Conservation (phyloP, 805 yeast species). For the Naumovozyma baii region DNA sequence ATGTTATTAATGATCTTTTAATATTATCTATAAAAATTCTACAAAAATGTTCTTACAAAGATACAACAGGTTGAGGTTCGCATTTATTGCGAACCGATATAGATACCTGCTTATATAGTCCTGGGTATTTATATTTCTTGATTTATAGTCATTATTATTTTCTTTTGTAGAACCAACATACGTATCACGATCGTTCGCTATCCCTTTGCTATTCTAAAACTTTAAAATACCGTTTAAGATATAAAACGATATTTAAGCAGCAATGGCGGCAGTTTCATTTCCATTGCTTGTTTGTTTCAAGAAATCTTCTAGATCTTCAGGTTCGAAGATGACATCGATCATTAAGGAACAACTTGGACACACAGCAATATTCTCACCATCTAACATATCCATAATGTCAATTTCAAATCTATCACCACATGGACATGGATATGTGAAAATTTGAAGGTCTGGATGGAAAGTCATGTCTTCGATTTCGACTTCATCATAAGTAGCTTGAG, state of each 20-base stretch:
- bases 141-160: too few species aligned
- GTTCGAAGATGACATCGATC: constrained; percentile 85
- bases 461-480: constrained; percentile 96
- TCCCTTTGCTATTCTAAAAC: too few species aligned
- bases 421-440: constrained; percentile 93
- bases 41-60: not conserved
- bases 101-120: too few species aligned
- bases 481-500: constrained; percentile 67
- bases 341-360: constrained; percentile 93
- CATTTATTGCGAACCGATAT: too few species aligned
- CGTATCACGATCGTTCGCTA: too few species aligned
- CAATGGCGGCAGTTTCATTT: not conserved
- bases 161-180: too few species aligned
- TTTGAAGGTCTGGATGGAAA: constrained; percentile 70
- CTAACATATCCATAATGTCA: constrained; percentile 69
- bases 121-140: too few species aligned
- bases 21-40: too few species aligned
- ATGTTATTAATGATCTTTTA: too few species aligned
- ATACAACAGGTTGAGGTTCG: too few species aligned
- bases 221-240: too few species aligned
- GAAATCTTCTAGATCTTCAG: constrained; percentile 37
- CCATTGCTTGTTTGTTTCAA: constrained; percentile 29
- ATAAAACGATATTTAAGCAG: not conserved
- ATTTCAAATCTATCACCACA: constrained; percentile 95
- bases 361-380: constrained; percentile 89